Percentiles rank a stretch among this genome's conserved stretches.
These are phyloP conservation scores for Eutypa lata DNA, from an alignment of 2,329 filamentous ascomycete species.

Conservation along the genomic window DNA sequence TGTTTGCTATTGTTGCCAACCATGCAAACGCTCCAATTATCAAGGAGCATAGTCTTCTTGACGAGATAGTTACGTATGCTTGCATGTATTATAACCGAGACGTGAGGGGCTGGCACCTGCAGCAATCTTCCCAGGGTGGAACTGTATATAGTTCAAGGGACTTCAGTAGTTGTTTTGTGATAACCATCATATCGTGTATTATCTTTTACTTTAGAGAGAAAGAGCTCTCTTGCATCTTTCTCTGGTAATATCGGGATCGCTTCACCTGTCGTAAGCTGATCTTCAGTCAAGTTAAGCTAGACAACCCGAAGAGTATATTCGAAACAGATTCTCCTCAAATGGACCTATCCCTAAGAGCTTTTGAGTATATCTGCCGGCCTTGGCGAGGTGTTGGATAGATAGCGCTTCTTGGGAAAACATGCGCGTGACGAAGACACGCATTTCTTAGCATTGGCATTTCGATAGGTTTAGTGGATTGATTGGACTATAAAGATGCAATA, in stretches of 20 bases:
- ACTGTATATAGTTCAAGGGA: no score
- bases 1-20: no score
- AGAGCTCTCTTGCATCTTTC: neutral
- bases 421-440: slow-evolving; percentile 4
- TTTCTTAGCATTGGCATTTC: slow-evolving; percentile 2
- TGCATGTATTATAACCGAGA: neutral
- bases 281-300: neutral
- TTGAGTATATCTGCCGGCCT: slow-evolving; percentile 16
- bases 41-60: no score
- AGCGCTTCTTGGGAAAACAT: slow-evolving; percentile 9
- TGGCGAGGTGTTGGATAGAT: slow-evolving; percentile 17
- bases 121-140: no score
- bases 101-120: neutral
- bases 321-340: neutral
- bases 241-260: no score
- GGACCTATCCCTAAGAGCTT: neutral
- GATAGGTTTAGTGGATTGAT: slow-evolving; percentile 3
- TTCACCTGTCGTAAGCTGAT: neutral
- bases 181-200: neutral
- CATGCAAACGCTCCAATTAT: no score
- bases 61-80: neutral
- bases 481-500: slow-evolving; percentile 5
- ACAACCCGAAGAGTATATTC: neutral
- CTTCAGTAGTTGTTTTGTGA: no score
- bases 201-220: neutral